phyloP scores from a whole-genome alignment of 345 rosid species.

The Corchorus olitorius region DNA sequence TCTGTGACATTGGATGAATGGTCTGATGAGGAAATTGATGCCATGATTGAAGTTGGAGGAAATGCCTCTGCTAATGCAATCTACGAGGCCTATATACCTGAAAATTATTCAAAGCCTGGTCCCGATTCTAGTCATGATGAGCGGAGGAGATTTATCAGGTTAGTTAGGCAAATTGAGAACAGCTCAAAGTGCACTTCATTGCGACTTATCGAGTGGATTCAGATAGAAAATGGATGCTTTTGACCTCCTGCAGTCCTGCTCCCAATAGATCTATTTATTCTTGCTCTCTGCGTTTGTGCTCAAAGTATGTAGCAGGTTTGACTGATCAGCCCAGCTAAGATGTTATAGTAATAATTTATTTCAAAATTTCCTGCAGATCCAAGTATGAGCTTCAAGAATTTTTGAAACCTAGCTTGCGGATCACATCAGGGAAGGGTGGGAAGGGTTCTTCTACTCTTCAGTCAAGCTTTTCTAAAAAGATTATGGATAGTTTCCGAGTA shows the following conservation, averaged over 20 bases:
- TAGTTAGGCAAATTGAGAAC: conserved; percentile 13
- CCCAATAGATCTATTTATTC: neutral
- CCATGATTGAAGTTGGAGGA: conserved; percentile 96
- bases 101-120: conserved; percentile 74
- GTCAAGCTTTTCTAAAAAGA: conserved; percentile 59
- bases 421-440: conserved; percentile 48
- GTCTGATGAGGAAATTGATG: conserved; percentile 85
- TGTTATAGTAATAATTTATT: conserved; percentile 21
- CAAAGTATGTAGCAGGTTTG: neutral
- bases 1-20: conserved; percentile 97
- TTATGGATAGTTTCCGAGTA: conserved; percentile 67
- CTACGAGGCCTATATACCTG: conserved; percentile 87
- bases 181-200: neutral
- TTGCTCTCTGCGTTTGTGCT: neutral
- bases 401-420: conserved; percentile 86
- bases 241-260: too few relatives aligned
- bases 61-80: conserved; percentile 86
- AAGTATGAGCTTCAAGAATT: conserved; percentile 96
- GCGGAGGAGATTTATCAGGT: conserved; percentile 86
- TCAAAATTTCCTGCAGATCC: conserved; percentile 54
- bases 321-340: conserved; percentile 15
- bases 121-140: conserved; percentile 77
- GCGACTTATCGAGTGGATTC: neutral
- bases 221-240: neutral
- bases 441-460: conserved; percentile 50